Evolutionary conservation across 768 basidiomycete genomes (phyloP), one percentile per base, ranked within the genome.

Genomic region (Chiua virens): DNA sequence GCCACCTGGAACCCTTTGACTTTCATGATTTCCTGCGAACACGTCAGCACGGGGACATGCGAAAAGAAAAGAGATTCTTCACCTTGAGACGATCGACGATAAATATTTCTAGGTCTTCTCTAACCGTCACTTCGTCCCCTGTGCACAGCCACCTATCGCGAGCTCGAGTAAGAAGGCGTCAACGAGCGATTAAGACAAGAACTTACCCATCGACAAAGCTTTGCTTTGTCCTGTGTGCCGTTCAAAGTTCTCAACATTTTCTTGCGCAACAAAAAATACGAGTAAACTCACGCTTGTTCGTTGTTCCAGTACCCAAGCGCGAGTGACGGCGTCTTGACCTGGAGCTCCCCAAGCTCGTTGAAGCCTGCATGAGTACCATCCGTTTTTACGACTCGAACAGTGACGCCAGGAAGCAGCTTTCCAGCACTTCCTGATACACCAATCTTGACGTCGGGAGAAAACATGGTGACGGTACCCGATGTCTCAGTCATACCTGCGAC

Each of bases 1-100:
- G 87, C 84, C 1, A 89, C 86, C 61, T 89, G 86, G 62, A 84
- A 85, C 3, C 87, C 87, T 59, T 70, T 77, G 38, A 85, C 82
- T 71, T 88, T 87, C 61, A 87, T 69, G 25, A 86, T 75, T 68
- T 86, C 85, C 82, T 83, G 45, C 27, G 20, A 20, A 39, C 20
- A 28, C 27, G 71, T 53, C 32, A 50, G 44, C 22, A 20, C 23
- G 8, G 13, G 37, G 22, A 8, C 42, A 38, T n/a, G 22, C 18
- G 2, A 18, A 21, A n/a, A 18, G 14, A 21, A 43, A 10, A 7
- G 21, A 5, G 10, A 18, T 44, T 53, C 55, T 3, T 20, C 11
- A 78, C 83, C 73, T 88, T 87, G 23, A 86, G 62, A 28, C 86
- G 74, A 61, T 87, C 86, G 13, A 84, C 64, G 38, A 87, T 75